A percentile compares a stretch with the other conserved stretches of the same genome.
phyloP scores from a whole-genome alignment of 768 basidiomycete genomes.

The Hydnomerulius pinastri region DNA sequence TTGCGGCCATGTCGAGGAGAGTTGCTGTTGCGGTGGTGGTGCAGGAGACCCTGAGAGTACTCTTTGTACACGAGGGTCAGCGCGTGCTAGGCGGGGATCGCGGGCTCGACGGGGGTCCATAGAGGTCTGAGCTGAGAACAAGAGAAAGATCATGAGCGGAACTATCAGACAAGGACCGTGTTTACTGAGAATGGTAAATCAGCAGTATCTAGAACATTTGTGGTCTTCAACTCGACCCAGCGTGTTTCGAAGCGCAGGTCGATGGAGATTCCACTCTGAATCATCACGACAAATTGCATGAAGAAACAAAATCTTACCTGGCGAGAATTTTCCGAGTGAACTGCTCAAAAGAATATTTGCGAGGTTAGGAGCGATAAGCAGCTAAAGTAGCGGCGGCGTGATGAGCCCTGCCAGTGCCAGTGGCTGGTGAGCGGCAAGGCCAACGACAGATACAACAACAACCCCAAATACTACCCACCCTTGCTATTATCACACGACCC shows the following conservation, averaged over 20 bases:
- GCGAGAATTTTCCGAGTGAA: background rate
- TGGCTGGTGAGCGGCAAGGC: no score
- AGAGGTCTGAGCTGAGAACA: conserved; percentile 13
- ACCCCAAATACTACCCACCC: background rate
- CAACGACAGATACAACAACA: background rate
- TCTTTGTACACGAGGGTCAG: conserved; percentile 64
- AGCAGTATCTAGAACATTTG: conserved; percentile 94
- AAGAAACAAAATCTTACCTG: conserved; percentile 24
- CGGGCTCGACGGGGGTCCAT: conserved; percentile 85
- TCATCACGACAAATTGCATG: conserved; percentile 55
- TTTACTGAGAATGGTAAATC: conserved; percentile 45
- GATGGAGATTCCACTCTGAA: conserved; percentile 91
- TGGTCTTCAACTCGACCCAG: conserved; percentile 76
- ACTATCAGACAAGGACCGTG: conserved; percentile 12
- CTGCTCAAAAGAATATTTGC: background rate
- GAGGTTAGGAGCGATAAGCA: no score
- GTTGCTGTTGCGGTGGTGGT: conserved; percentile 21
- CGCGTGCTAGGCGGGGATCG: conserved; percentile 76
- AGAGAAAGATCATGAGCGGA: conserved; percentile 14
- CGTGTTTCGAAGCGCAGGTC: conserved; percentile 49
- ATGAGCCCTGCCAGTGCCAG: no score
- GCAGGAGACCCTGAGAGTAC: conserved; percentile 42
- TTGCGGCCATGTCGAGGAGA: conserved; percentile 21
- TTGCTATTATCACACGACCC: background rate
- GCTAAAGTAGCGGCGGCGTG: no score